A percentile compares a stretch with the other conserved stretches of the same genome.
Conservation (phyloP, 495 filamentous ascomycete species). For the Annulohypoxylon moriforme region DNA sequence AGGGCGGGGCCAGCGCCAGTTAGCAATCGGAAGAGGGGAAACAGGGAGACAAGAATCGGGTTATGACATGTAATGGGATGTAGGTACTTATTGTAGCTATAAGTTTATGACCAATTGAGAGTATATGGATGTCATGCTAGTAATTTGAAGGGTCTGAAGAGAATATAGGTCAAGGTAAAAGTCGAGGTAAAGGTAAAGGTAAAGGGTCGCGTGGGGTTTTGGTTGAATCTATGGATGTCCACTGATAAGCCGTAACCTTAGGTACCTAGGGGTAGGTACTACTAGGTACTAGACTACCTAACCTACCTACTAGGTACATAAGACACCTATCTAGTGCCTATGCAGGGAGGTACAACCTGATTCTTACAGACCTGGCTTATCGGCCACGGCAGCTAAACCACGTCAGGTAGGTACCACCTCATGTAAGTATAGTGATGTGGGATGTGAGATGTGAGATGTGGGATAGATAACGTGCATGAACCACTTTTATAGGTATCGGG, state of each 20-base stretch:
- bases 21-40: not conserved
- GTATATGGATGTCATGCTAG: not conserved
- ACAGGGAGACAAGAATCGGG: not conserved
- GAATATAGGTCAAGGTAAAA: no score
- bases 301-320: no score
- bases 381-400: constrained; percentile 15
- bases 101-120: not conserved
- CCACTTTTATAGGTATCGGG: no score
- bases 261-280: no score
- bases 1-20: constrained; percentile 6
- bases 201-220: not conserved
- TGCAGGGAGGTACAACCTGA: no score
- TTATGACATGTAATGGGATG: not conserved
- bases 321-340: no score
- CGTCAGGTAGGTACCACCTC: not conserved
- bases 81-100: not conserved
- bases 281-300: no score
- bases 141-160: not conserved
- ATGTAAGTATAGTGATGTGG: not conserved
- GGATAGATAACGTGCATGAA: constrained; percentile 28
- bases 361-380: constrained; percentile 11
- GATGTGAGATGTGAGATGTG: not conserved
- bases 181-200: no score
- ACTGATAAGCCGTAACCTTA: not conserved
- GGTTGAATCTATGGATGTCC: not conserved